These are phyloP conservation scores for Cephalotrichum gorgonifer DNA, from an alignment of 2,329 filamentous ascomycete species.

Conservation along the genomic window DNA sequence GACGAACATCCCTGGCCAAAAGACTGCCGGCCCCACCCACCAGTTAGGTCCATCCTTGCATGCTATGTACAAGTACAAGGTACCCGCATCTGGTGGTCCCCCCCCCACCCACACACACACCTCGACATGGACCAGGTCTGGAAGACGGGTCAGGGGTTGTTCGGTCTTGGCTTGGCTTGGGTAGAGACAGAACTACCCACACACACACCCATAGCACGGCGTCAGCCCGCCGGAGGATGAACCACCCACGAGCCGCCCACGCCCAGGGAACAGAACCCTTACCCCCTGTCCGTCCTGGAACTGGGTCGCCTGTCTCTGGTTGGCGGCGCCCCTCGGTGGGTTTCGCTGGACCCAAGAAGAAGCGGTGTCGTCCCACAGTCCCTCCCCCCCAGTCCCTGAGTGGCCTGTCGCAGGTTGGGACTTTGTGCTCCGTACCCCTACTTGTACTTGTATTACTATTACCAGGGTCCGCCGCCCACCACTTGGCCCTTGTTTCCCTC, in stretches of 20 bases:
- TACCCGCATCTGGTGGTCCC: no score
- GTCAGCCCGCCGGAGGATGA: neutral
- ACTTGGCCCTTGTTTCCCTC: constrained; percentile 20
- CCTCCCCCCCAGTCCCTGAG: neutral
- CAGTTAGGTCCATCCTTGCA: no score
- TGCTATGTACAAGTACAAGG: neutral
- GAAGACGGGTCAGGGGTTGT: neutral
- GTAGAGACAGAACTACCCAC: no score
- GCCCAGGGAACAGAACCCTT: constrained; percentile 1
- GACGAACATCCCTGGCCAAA: neutral
- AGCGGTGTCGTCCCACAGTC: constrained; percentile 1
- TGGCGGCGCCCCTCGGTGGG: neutral
- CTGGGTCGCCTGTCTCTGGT: neutral
- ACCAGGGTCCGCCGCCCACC: constrained; percentile 25
- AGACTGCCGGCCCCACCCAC: neutral
- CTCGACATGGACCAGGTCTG: neutral
- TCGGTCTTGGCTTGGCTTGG: no score
- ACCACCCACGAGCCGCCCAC: neutral
- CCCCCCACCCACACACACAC: neutral
- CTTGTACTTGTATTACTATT: no score
- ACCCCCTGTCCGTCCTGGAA: neutral
- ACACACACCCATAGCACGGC: neutral
- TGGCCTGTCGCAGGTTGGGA: constrained; percentile 7
- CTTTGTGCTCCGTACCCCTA: constrained; percentile 11
- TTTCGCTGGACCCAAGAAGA: neutral